Percentiles rank a stretch among this genome's conserved stretches.
Conservation (phyloP, 225 moss, liverwort and hornwort species). For the Physcomitrium patens region DNA sequence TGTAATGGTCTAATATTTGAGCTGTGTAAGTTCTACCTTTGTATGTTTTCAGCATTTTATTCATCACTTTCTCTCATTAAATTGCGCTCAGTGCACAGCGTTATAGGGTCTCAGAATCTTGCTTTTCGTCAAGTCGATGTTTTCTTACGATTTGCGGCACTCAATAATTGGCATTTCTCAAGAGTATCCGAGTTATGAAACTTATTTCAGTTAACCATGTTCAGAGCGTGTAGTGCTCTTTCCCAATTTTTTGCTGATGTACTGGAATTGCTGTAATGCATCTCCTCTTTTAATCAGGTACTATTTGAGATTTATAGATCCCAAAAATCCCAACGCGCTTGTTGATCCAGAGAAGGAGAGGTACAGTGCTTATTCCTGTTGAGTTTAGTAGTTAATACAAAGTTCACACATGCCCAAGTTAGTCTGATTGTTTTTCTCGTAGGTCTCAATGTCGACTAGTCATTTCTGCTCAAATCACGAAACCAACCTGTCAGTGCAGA, state of each 20-base stretch:
- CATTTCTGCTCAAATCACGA: neutral
- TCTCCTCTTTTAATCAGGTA: slow-evolving; percentile 60
- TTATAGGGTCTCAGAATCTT: neutral
- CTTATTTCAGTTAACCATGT: too few relatives aligned
- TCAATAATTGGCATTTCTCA: neutral
- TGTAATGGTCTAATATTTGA: too few relatives aligned
- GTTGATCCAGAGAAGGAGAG: slow-evolving; percentile 89
- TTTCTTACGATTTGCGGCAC: neutral
- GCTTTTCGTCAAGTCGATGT: neutral
- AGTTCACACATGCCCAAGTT: neutral
- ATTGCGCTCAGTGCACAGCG: neutral
- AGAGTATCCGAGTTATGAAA: neutral
- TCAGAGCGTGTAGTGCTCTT: too few relatives aligned
- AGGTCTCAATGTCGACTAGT: neutral
- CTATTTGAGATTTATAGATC: slow-evolving; percentile 98
- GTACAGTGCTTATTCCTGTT: slow-evolving; percentile 36
- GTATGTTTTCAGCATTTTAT: too few relatives aligned
- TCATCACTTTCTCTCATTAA: neutral
- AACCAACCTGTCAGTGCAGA: slow-evolving; percentile 43
- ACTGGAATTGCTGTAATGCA: neutral
- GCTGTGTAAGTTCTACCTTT: too few relatives aligned
- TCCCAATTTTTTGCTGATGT: too few relatives aligned
- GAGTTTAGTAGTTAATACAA: neutral
- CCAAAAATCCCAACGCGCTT: slow-evolving; percentile 64
- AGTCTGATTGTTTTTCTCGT: neutral